Conservation (phyloP, 208 protist genomes). For the Leishmania gerbilli region DNA sequence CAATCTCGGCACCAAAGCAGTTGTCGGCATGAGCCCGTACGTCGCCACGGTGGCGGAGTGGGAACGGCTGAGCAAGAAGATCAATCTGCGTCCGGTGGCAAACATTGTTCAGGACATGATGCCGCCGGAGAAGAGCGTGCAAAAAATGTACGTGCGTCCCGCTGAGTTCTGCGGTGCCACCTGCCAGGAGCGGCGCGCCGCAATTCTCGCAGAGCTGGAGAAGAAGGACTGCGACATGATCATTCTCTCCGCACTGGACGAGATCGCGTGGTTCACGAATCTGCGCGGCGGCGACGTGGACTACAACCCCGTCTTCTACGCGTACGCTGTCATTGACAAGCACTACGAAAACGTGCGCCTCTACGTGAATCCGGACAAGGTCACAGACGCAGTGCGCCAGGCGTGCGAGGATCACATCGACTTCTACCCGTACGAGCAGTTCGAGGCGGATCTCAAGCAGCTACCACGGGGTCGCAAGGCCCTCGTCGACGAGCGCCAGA, state of each 20-base stretch:
- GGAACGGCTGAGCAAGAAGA: conserved; percentile 58
- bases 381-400: conserved; percentile 29
- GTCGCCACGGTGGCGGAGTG: conserved; percentile 78
- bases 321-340: conserved; percentile 74
- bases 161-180: conserved; percentile 72
- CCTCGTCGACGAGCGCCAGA: conserved; percentile 73
- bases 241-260: conserved; percentile 90
- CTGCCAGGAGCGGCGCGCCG: conserved; percentile 55
- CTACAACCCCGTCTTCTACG: conserved; percentile 92
- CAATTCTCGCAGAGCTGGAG: conserved; percentile 49
- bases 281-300: conserved; percentile 87
- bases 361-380: conserved; percentile 35
- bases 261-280: conserved; percentile 94
- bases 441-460: conserved; percentile 54
- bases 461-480: conserved; percentile 45
- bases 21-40: conserved; percentile 73
- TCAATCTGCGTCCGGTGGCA: conserved; percentile 40
- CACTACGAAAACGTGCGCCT: conserved; percentile 39
- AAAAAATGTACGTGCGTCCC: conserved; percentile 55
- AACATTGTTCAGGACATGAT: conserved; percentile 56
- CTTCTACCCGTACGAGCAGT: conserved; percentile 73
- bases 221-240: conserved; percentile 60
- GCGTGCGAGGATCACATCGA: conserved; percentile 37
- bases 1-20: conserved; percentile 41
- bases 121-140: conserved; percentile 21